Conservation (phyloP, 192 early-diverging fungal genomes). For the Paraglomus occultum region DNA sequence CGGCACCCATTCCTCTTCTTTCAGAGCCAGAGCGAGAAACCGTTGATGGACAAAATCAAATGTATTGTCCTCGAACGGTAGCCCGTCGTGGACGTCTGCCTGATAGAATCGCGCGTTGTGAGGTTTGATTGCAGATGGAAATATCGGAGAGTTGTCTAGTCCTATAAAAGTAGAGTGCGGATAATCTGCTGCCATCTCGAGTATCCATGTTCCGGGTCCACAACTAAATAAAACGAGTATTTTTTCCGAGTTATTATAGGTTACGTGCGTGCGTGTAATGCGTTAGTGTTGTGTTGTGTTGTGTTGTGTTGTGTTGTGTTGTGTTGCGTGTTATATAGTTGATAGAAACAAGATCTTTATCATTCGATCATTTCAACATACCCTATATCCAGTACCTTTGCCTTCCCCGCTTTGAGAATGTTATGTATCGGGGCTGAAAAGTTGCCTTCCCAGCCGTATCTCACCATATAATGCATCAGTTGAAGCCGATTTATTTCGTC, state of each 20-base stretch:
- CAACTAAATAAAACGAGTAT: not conserved
- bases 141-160: constrained; percentile 47
- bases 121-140: constrained; percentile 38
- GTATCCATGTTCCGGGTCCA: constrained; percentile 36
- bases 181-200: constrained; percentile 50
- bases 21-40: constrained; percentile 38
- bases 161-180: constrained; percentile 48
- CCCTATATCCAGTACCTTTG: constrained; percentile 6
- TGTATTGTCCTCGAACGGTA: constrained; percentile 49
- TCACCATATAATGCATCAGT: constrained; percentile 50
- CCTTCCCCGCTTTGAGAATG: not conserved
- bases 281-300: too few relatives aligned
- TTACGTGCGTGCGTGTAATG: too few relatives aligned
- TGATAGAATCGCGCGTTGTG: constrained; percentile 38
- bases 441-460: constrained; percentile 43
- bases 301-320: too few relatives aligned
- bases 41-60: constrained; percentile 53
- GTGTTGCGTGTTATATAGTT: too few relatives aligned
- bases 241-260: too few relatives aligned
- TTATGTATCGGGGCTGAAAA: constrained; percentile 6
- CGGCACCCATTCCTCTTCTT: constrained; percentile 41
- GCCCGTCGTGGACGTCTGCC: constrained; percentile 31
- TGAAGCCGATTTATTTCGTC: constrained; percentile 54
- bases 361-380: not conserved
- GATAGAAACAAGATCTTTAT: too few relatives aligned